Conservation (phyloP, 2,329 filamentous ascomycete genomes). For the Penicillium sclerotiorum region DNA sequence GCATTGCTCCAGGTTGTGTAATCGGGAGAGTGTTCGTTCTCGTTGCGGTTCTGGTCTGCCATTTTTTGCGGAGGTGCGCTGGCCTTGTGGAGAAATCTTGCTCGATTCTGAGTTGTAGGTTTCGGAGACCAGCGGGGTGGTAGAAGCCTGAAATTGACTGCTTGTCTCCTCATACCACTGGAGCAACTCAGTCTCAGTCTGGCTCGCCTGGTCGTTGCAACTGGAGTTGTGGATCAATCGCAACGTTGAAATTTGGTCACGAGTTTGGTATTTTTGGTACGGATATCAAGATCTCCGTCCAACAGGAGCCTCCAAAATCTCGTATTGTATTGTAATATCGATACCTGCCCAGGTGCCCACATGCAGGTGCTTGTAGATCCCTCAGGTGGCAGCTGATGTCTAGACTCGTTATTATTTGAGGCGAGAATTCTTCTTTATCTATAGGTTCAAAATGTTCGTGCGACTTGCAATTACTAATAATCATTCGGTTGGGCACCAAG, state of each 20-base stretch:
- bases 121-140: constrained; percentile 16
- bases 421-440: too few relatives aligned
- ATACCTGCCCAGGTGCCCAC: too few relatives aligned
- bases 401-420: too few relatives aligned
- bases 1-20: constrained; percentile 71
- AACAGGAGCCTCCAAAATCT: too few relatives aligned
- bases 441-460: too few relatives aligned
- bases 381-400: too few relatives aligned
- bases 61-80: constrained; percentile 22
- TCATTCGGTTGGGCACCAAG: too few relatives aligned
- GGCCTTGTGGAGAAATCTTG: not conserved
- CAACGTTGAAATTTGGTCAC: constrained; percentile 15
- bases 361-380: too few relatives aligned
- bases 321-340: too few relatives aligned
- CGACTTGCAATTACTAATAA: too few relatives aligned
- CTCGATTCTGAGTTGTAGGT: not conserved
- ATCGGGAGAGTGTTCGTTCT: constrained; percentile 32
- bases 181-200: constrained; percentile 3
- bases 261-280: constrained; percentile 5
- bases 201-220: constrained; percentile 6
- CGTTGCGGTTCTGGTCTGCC: constrained; percentile 14
- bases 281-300: too few relatives aligned
- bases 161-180: constrained; percentile 37
- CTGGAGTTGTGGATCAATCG: not conserved
- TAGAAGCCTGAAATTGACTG: constrained; percentile 15